Conservation (phyloP, 2,329 filamentous ascomycete species). For the Pyrenophora teres region DNA sequence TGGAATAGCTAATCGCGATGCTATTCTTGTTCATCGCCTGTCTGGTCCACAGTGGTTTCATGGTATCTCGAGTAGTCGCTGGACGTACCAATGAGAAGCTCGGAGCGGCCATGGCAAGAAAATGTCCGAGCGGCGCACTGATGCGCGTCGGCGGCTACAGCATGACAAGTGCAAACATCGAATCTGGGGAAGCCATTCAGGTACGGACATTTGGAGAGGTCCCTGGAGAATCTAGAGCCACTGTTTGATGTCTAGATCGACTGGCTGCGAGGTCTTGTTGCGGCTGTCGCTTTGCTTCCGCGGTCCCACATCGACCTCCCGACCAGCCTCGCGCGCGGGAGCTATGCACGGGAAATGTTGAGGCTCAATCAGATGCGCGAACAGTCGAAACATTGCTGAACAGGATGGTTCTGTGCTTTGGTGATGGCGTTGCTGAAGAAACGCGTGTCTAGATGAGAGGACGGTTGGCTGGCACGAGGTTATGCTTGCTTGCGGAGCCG, state of each 20-base stretch:
- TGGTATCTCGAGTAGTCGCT: slow-evolving; percentile 47
- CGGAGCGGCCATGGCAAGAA: slow-evolving; percentile 36
- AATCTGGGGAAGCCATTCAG: slow-evolving; percentile 39
- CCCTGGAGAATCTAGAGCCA: slow-evolving; percentile 28
- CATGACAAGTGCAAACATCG: slow-evolving; percentile 30
- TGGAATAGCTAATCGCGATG: slow-evolving; percentile 27
- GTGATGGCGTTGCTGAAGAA: slow-evolving; percentile 33
- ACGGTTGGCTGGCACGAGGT: background rate
- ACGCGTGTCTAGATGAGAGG: slow-evolving; percentile 29
- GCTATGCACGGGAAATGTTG: slow-evolving; percentile 43
- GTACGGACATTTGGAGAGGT: slow-evolving; percentile 15
- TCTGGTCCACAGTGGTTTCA: slow-evolving; percentile 44
- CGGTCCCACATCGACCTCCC: slow-evolving; percentile 38
- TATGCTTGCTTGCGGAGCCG: slow-evolving; percentile 22
- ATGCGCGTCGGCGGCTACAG: slow-evolving; percentile 44
- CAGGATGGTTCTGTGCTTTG: slow-evolving; percentile 15
- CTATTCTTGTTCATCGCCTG: slow-evolving; percentile 43
- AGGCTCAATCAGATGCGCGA: slow-evolving; percentile 42
- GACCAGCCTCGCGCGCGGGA: slow-evolving; percentile 47
- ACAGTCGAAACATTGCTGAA: slow-evolving; percentile 19
- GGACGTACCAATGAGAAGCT: slow-evolving; percentile 39
- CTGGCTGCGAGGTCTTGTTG: slow-evolving; percentile 36
- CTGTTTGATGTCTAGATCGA: slow-evolving; percentile 28
- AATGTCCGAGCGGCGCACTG: slow-evolving; percentile 45
- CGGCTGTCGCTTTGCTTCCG: slow-evolving; percentile 40